Evolutionary conservation across 768 basidiomycete genomes (phyloP).

Genomic region (Boletus edulis): DNA sequence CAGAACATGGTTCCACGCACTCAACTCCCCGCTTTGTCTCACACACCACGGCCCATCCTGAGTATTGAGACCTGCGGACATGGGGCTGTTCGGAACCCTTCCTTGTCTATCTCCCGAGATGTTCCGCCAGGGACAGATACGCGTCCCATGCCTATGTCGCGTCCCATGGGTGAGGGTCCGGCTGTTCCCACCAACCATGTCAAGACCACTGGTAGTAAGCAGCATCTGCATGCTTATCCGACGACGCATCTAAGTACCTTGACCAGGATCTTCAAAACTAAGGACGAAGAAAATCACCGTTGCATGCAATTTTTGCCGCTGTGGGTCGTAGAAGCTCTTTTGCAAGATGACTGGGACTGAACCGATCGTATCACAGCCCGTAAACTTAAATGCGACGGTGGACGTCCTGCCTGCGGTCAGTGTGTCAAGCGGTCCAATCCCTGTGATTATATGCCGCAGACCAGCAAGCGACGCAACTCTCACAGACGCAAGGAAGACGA

Average conservation of each 20-base stretch:
- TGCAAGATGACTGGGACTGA: conserved; percentile 14
- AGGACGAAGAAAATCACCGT: conserved; percentile 85
- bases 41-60: conserved; percentile 53
- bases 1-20: conserved; percentile 35
- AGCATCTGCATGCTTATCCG: conserved; percentile 8
- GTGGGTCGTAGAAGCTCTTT: conserved; percentile 45
- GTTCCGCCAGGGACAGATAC: conserved; percentile 43
- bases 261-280: conserved; percentile 56
- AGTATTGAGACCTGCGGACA: conserved; percentile 60
- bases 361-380: conserved; percentile 51
- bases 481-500: conserved; percentile 63
- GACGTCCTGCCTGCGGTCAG: conserved; percentile 78
- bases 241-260: conserved; percentile 14
- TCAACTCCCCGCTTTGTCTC: conserved; percentile 27
- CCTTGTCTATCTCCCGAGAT: conserved; percentile 47
- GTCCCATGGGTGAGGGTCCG: conserved; percentile 37
- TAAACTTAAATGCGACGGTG: conserved; percentile 87
- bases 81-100: conserved; percentile 42
- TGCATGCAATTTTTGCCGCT: conserved; percentile 89
- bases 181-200: conserved; percentile 28
- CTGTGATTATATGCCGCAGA: conserved; percentile 76
- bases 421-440: conserved; percentile 75
- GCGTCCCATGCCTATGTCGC: conserved; percentile 42
- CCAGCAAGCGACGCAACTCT: conserved; percentile 69
- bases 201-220: conserved; percentile 38